Evolutionary conservation across 2,329 filamentous ascomycete species (phyloP).

Genomic region (Botrytis pseudocinerea): DNA sequence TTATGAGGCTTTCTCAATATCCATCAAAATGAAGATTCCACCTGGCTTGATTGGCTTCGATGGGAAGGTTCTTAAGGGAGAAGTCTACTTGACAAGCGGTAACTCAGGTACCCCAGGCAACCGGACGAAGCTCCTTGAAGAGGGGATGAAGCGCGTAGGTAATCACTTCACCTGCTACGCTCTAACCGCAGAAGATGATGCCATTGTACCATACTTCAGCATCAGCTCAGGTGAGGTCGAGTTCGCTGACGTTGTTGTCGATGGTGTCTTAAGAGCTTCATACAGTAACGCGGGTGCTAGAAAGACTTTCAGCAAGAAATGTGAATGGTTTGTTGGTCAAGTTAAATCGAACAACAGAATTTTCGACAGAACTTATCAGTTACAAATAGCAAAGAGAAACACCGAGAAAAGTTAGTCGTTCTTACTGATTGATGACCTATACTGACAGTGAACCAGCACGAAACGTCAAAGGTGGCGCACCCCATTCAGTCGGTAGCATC

Average conservation of each 20-base stretch:
- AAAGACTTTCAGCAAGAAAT: not conserved
- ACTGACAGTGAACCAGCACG: constrained; percentile 4
- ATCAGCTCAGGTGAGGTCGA: constrained; percentile 25
- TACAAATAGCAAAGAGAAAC: constrained; percentile 27
- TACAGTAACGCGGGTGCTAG: constrained; percentile 13
- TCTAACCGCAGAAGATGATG: constrained; percentile 27
- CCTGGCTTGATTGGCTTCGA: constrained; percentile 5
- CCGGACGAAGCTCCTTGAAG: constrained; percentile 23
- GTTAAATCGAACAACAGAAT: not conserved
- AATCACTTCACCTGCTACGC: constrained; percentile 29
- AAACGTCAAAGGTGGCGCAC: not conserved
- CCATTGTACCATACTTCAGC: constrained; percentile 22
- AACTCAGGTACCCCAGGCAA: not conserved
- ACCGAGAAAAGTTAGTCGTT: constrained; percentile 22
- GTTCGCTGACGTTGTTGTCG: constrained; percentile 34
- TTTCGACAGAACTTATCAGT: constrained; percentile 14
- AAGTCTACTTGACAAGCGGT: constrained; percentile 3
- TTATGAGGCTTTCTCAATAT: not conserved
- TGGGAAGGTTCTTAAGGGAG: constrained; percentile 18
- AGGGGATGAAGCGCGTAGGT: constrained; percentile 11
- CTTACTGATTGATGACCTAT: not conserved
- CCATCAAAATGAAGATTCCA: constrained; percentile 19
- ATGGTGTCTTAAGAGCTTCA: constrained; percentile 36
- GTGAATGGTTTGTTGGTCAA: constrained; percentile 3
- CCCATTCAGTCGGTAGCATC: constrained; percentile 24